Evolutionary conservation across 176 grass and related monocot species (phyloP).

Genomic region (Saccharum spontaneum): DNA sequence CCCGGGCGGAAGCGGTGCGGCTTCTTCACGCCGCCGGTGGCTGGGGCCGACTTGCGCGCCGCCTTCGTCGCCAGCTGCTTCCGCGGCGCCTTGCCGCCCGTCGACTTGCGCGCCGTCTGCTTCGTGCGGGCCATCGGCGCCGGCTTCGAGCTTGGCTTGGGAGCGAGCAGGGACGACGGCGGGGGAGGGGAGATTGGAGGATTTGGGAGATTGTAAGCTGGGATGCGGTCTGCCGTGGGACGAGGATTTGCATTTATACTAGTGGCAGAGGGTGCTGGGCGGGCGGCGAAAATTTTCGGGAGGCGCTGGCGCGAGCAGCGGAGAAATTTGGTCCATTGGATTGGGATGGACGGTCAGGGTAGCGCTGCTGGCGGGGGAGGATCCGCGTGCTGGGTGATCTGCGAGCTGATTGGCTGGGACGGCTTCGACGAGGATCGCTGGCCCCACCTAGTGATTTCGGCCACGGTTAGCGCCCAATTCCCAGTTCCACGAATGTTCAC

Average conservation of each 20-base stretch:
- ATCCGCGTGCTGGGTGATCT: neutral
- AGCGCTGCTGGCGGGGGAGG: neutral
- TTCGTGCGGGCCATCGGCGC: slow-evolving; percentile 82
- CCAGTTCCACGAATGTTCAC: neutral
- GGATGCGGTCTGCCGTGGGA: neutral
- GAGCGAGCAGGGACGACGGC: no score
- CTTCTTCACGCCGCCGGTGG: slow-evolving; percentile 90
- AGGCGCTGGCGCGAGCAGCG: neutral
- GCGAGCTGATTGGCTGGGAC: neutral
- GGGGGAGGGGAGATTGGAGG: neutral
- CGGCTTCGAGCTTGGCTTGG: no score
- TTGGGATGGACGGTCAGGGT: neutral
- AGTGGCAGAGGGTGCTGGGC: neutral
- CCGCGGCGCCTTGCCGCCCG: slow-evolving; percentile 72
- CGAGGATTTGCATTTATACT: neutral
- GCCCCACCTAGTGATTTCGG: neutral
- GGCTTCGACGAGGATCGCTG: neutral
- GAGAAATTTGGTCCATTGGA: neutral
- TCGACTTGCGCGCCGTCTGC: slow-evolving; percentile 77
- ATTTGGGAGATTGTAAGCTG: neutral
- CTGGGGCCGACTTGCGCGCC: slow-evolving; percentile 70
- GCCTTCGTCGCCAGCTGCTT: slow-evolving; percentile 92
- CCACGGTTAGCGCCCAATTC: neutral
- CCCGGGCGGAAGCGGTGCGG: slow-evolving; percentile 63
- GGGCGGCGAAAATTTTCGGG: neutral